These are phyloP conservation scores for Neurospora sublineolata DNA, from an alignment of 495 filamentous ascomycete genomes.

Conservation along the genomic window DNA sequence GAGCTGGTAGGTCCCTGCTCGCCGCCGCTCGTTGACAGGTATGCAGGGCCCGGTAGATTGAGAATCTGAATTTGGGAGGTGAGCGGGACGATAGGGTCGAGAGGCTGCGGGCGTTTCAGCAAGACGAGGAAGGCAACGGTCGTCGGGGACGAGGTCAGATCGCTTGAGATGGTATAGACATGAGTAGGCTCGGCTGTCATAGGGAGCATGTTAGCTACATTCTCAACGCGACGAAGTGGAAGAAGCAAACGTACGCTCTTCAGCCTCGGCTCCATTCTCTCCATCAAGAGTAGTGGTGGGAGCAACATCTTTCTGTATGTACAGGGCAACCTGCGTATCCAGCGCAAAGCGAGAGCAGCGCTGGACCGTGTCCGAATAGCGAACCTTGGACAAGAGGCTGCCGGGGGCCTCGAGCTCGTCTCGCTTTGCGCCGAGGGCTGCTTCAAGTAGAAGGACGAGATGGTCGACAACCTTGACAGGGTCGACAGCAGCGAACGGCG, in stretches of 20 bases:
- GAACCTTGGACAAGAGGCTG: constrained; percentile 65
- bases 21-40: constrained; percentile 47
- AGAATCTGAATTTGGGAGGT: constrained; percentile 79
- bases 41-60: constrained; percentile 72
- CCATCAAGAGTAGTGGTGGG: constrained; percentile 22
- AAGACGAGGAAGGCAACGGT: constrained; percentile 79
- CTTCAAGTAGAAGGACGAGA: constrained; percentile 63
- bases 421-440: constrained; percentile 73
- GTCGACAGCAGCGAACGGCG: constrained; percentile 37
- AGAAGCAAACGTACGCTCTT: constrained; percentile 11
- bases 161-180: constrained; percentile 66
- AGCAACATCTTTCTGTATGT: constrained; percentile 74
- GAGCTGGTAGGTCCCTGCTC: constrained; percentile 61
- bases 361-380: constrained; percentile 65
- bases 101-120: constrained; percentile 75
- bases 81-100: constrained; percentile 70
- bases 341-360: constrained; percentile 81
- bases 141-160: constrained; percentile 65
- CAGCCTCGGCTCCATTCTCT: constrained; percentile 22
- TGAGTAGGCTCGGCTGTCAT: constrained; percentile 36
- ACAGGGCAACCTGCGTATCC: constrained; percentile 76
- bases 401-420: constrained; percentile 68
- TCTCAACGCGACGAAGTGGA: not conserved
- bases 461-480: constrained; percentile 58
- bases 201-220: not conserved